Evolutionary conservation across 768 basidiomycete species (phyloP).

Genomic region (Clavaria fumosa): DNA sequence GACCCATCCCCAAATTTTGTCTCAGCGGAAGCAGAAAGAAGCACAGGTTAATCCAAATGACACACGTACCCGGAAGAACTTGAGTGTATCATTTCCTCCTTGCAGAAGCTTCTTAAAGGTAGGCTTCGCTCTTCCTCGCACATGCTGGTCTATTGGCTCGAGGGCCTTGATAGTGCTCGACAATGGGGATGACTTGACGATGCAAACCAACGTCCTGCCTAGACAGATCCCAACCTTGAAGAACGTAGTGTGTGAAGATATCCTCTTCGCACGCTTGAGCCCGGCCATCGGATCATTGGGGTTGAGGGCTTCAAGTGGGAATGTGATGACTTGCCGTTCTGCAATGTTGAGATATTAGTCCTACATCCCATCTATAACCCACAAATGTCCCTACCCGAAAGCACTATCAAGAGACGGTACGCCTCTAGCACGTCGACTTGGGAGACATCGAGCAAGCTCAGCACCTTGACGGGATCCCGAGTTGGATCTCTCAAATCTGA

Average conservation of each 20-base stretch:
- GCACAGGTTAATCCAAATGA: not conserved
- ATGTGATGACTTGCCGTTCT: conserved; percentile 95
- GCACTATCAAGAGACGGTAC: conserved; percentile 88
- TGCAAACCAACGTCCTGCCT: conserved; percentile 82
- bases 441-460: conserved; percentile 75
- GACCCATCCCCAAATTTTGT: conserved; percentile 5
- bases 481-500: conserved; percentile 68
- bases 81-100: conserved; percentile 87
- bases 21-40: not conserved
- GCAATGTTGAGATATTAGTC: conserved; percentile 6
- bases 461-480: conserved; percentile 77
- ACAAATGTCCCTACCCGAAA: conserved; percentile 54
- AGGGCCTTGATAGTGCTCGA: conserved; percentile 96
- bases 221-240: conserved; percentile 95
- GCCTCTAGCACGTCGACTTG: conserved; percentile 97
- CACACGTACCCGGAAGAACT: conserved; percentile 63
- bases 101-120: conserved; percentile 93
- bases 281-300: conserved; percentile 82
- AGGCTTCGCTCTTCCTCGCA: conserved; percentile 66
- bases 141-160: conserved; percentile 86
- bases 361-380: conserved; percentile 1
- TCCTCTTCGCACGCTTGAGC: conserved; percentile 84
- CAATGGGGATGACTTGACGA: conserved; percentile 89
- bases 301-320: conserved; percentile 86
- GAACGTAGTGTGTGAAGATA: conserved; percentile 92